phyloP scores from a whole-genome alignment of 108 stramenopile species.

The Cyclotella choctawhatcheeana region DNA sequence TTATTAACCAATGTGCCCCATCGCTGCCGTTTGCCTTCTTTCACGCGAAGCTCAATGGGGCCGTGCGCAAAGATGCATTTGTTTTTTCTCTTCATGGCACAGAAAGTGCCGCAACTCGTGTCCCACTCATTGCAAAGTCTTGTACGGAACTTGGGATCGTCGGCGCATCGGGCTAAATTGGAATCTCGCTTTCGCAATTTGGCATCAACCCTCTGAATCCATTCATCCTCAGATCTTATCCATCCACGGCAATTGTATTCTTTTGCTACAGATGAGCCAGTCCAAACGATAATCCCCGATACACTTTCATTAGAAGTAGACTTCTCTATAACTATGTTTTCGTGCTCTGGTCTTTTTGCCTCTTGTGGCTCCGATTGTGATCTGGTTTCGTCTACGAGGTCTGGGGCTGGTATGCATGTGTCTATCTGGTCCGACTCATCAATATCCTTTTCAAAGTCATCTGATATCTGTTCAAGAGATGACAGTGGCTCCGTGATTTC shows the following conservation, averaged over 20 bases:
- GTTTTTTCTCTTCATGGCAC: conserved; percentile 90
- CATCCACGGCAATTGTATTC: conserved; percentile 81
- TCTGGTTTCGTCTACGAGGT: conserved; percentile 2
- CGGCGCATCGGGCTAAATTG: conserved; percentile 73
- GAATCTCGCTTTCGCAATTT: conserved; percentile 69
- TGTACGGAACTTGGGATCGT: conserved; percentile 94
- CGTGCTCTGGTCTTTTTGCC: not conserved
- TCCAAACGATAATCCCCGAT: conserved; percentile 80
- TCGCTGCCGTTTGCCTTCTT: conserved; percentile 86
- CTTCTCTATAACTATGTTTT: not conserved
- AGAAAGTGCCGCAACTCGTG: conserved; percentile 70
- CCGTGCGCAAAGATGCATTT: conserved; percentile 97
- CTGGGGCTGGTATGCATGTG: not conserved
- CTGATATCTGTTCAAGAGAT: not conserved
- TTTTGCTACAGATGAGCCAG: conserved; percentile 79
- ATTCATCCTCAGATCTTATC: conserved; percentile 86
- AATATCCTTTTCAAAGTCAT: conserved; percentile 11
- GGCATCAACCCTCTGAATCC: conserved; percentile 67
- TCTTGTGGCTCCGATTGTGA: not conserved
- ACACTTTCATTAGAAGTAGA: conserved; percentile 54
- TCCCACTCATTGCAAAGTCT: conserved; percentile 95
- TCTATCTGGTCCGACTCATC: not conserved
- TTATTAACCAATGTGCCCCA: conserved; percentile 93
- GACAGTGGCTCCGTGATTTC: conserved; percentile 6
- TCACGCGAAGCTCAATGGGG: conserved; percentile 92